Evolutionary conservation across 2,329 filamentous ascomycete species (phyloP).

Genomic region (Fusarium coicis): DNA sequence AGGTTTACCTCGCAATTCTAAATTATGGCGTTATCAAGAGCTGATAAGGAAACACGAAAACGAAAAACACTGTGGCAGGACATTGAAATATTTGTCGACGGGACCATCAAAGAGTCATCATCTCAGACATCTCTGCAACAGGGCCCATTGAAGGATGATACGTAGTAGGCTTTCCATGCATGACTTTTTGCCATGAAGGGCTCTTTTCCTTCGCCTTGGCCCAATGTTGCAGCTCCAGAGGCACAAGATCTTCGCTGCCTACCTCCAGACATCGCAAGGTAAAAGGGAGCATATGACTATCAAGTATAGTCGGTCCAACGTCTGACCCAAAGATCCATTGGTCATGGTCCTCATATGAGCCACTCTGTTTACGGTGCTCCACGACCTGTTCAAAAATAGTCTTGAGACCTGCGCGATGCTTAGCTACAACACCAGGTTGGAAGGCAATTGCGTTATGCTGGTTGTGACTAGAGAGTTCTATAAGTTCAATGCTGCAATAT

Average conservation of each 20-base stretch:
- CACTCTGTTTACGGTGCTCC: constrained; percentile 6
- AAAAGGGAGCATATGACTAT: constrained; percentile 26
- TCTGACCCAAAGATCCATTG: constrained; percentile 19
- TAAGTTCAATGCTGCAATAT: background rate
- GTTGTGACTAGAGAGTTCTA: background rate
- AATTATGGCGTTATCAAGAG: background rate
- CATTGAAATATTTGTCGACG: background rate
- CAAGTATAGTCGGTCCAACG: constrained; percentile 19
- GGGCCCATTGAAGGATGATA: constrained; percentile 28
- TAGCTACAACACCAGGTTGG: constrained; percentile 11
- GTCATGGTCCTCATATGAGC: background rate
- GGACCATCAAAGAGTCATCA: constrained; percentile 12
- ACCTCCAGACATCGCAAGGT: constrained; percentile 18
- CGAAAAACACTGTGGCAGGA: background rate
- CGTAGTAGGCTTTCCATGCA: constrained; percentile 16
- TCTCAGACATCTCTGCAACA: constrained; percentile 20
- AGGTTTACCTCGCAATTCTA: background rate
- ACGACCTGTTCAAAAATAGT: constrained; percentile 8
- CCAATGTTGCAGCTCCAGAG: constrained; percentile 13
- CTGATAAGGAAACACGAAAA: background rate
- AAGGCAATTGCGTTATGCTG: constrained; percentile 16
- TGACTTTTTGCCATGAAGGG: constrained; percentile 15
- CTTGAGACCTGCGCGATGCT: background rate
- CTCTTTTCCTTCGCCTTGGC: constrained; percentile 11
- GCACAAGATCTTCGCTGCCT: constrained; percentile 15